Base-by-base conservation (phyloP, 2,329 filamentous ascomycete species). In the Colletotrichum musicola region DNA sequence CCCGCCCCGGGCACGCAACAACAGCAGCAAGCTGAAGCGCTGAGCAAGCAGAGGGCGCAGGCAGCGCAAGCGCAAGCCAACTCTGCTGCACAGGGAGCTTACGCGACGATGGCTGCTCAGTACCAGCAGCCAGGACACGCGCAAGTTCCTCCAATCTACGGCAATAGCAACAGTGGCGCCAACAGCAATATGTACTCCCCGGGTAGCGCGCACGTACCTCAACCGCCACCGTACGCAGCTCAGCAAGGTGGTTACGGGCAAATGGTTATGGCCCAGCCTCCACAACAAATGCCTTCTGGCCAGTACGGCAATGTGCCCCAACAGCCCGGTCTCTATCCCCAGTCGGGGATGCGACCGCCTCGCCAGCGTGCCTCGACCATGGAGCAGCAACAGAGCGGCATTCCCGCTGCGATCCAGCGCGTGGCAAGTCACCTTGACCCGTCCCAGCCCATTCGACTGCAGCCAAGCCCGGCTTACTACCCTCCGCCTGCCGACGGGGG, bases 391-490 rank as follows among this genome's bases (percentile, higher is more conserved):
- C 92, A 95, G 76, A 95, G 92, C 71, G 95, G 95, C 2, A 97
- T 99, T 68, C 96, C 96, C 5, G 91, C 93, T 14, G 91, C 95
- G 3, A 93, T 99, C 67, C 96, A 99, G 80, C 88, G 96, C 74
- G 96, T 99, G 22, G 96, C 96, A 49, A 97, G 94, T 77, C 95
- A 98, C 80, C 88, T 99, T 51, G 96, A 99, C 76, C 96, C 96
- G 1, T 98, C 90, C 74, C 93, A 95, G 69, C 96, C 96, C 0
- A 98, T 99, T 75, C 89, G 96, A 57, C 82, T 98, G 64, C 96
- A 99, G 77, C 96, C 96, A 2, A 98, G 94, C 74, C 96, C 96
- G 5, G 96, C 96, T 1, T 99, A 99, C 80, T 99, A 98, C 75
- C 96, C 96, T 12, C 96, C 96, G 20, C 93, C 95, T 2, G 90